Percentiles rank a stretch among this genome's conserved stretches.
These are phyloP conservation scores for Nitzschia putrida DNA, from an alignment of 108 stramenopile species.

Conservation along the genomic window DNA sequence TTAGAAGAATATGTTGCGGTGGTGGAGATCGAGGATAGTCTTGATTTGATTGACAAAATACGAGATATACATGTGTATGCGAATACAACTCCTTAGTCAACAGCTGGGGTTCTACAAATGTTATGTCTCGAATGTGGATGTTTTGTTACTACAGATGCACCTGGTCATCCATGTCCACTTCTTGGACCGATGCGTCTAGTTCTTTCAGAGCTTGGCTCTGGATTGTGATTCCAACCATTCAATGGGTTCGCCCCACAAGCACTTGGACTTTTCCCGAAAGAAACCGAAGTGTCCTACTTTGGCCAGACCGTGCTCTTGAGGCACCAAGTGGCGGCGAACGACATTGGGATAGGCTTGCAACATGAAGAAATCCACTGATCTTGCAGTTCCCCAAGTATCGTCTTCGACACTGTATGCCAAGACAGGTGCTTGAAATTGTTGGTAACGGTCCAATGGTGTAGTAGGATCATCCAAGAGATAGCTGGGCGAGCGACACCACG, in stretches of 20 bases:
- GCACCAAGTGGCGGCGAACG: not conserved
- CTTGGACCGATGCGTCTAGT: too few relatives aligned
- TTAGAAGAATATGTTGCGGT: too few relatives aligned
- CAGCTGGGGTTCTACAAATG: too few relatives aligned
- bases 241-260: conserved; percentile 4
- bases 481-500: too few relatives aligned
- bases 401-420: conserved; percentile 1
- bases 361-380: conserved; percentile 10
- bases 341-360: conserved; percentile 9
- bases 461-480: too few relatives aligned
- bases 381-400: not conserved
- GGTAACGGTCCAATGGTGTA: not conserved
- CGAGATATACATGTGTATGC: too few relatives aligned
- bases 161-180: too few relatives aligned
- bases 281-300: conserved; percentile 3
- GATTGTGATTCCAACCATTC: conserved; percentile 6
- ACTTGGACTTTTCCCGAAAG: conserved; percentile 2
- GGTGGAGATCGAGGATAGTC: too few relatives aligned
- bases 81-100: too few relatives aligned
- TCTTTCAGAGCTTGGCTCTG: not conserved
- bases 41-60: too few relatives aligned
- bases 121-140: too few relatives aligned
- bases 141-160: too few relatives aligned
- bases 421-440: not conserved
- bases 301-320: not conserved